Evolutionary conservation across 2,329 filamentous ascomycete genomes (phyloP), one percentile per base, ranked within the genome.

Genomic region (Botrytis fabae): DNA sequence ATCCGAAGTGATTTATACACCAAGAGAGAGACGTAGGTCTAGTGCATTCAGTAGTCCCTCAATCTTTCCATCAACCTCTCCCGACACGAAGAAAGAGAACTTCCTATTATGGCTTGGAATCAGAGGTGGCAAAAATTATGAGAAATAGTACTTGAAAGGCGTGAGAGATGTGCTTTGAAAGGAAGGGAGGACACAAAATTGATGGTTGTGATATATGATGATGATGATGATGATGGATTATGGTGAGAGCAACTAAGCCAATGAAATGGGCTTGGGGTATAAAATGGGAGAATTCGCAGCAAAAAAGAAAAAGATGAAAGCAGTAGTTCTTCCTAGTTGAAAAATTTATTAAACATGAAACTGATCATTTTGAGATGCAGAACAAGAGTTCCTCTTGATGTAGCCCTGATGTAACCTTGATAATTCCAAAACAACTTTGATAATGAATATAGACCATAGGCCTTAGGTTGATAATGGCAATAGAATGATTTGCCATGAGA

Each of bases 1-100:
- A 46, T 80, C 78, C 12, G 79, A 80, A 42, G 66, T 78, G 9
- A 78, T 79, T n/a, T 78, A 78, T 38, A 76, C 78, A 22, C 32
- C 70, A 5, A 69, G 75, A 18, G 63, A 61, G 25, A 38, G 62
- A 35, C 72, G 77, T 35, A 75, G 75, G 44, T 76, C 76, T 25
- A 79, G 78, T 74, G 71, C 78, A 7, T 78, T 74, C 62, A 76
- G 73, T 4, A 73, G 40, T 32, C 73, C 73, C 16, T 73, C 70
- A 16, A 38, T 62, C 16, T 69, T 73, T 7, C 70, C 74, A 18
- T 70, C 74, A 9, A 70, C 71, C 16, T 77, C 74, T 59, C 74
- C 76, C 3, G 75, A 75, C 14, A 74, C 73, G 4, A 79, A 76
- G 69, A 74, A 38, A 54, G 71, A 48, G 38, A 57, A 10, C 25